A percentile compares a stretch with the other conserved stretches of the same genome.
phyloP scores from a whole-genome alignment of 805 yeast species.

The Candida nonsorbophila region DNA sequence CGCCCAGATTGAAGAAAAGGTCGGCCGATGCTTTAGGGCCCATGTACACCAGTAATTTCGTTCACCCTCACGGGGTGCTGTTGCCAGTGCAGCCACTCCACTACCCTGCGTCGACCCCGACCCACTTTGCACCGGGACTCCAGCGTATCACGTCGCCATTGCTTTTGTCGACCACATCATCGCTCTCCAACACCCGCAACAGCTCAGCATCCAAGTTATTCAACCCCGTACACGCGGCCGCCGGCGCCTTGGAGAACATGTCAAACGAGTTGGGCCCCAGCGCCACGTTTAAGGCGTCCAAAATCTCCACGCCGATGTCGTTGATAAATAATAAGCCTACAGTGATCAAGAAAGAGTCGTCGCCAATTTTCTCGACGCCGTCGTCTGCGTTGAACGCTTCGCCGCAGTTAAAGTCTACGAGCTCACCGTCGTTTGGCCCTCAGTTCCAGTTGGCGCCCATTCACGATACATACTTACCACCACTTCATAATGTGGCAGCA shows the following conservation, averaged over 20 bases:
- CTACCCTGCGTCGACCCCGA: slow-evolving; percentile 65
- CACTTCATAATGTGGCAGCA: slow-evolving; percentile 17
- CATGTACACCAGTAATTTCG: too few relatives aligned
- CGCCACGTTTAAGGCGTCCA: slow-evolving; percentile 31
- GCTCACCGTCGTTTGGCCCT: slow-evolving; percentile 44
- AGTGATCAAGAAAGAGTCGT: slow-evolving; percentile 10
- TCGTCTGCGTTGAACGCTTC: slow-evolving; percentile 24
- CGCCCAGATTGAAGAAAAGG: slow-evolving; percentile 19
- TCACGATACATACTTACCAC: slow-evolving; percentile 17
- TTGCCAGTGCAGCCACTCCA: slow-evolving; percentile 49
- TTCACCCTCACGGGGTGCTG: too few relatives aligned
- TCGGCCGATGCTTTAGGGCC: too few relatives aligned
- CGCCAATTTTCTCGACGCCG: slow-evolving; percentile 26
- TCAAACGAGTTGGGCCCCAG: slow-evolving; percentile 39
- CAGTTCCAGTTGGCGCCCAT: slow-evolving; percentile 24
- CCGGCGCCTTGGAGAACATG: slow-evolving; percentile 42
- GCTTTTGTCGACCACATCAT: slow-evolving; percentile 47
- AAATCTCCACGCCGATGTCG: slow-evolving; percentile 17
- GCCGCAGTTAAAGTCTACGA: slow-evolving; percentile 7
- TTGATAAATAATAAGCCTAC: slow-evolving; percentile 22
- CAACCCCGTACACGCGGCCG: slow-evolving; percentile 28
- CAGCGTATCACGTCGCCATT: slow-evolving; percentile 62
- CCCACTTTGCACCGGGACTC: slow-evolving; percentile 63
- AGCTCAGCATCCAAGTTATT: slow-evolving; percentile 2
- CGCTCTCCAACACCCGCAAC: slow-evolving; percentile 33